Base-by-base conservation (phyloP, 176 grass and related monocot genomes). In the Lolium rigidum region DNA sequence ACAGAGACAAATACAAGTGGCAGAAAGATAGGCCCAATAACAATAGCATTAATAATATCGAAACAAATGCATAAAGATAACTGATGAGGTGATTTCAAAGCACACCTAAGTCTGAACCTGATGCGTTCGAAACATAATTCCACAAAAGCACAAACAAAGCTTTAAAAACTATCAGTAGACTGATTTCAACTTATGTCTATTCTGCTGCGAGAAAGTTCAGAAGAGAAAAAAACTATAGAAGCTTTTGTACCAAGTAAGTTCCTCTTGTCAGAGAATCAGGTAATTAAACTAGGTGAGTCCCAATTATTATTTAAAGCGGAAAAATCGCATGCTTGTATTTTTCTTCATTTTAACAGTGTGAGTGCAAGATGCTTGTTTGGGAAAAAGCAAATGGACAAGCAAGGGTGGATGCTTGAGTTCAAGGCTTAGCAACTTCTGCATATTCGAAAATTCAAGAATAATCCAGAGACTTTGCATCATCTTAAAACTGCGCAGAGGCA, bases 351-450 rank as follows among this genome's bases (percentile, higher is more conserved):
- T 35, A 16, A 49, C 12, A 84, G n/a, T 55, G 35, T 35, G 31
- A 35, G 31, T 35, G 31, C 31, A 35, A 72, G 10, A 39, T 18
- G 7, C 25, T 72, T 41, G 20, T 72, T 46, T 51, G n/a, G n/a
- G n/a, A 49, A 73, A 35, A 73, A 73, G 43, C 43, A 48, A 73
- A 46, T 24, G 41, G 43, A 72, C n/a, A 46, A 7, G 20, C 70
- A 73, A 73, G 41, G 70, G 20, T 72, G 69, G 43, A 11, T 48
- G 38, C 68, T 46, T 71, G 10, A 72, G 5, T 72, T 72, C 44
- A 48, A 35, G 6, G 41, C 44, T 51, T 74, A 21, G 21, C 31
- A 35, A 35, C 31, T 35, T 35, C 31, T 35, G 31, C 31, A 35
- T 35, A 35, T 35, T 35, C 31, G 31, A 35, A 35, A 35, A 35